Evolutionary conservation across 2,329 filamentous ascomycete genomes (phyloP).

Genomic region (Monosporascus sp.): DNA sequence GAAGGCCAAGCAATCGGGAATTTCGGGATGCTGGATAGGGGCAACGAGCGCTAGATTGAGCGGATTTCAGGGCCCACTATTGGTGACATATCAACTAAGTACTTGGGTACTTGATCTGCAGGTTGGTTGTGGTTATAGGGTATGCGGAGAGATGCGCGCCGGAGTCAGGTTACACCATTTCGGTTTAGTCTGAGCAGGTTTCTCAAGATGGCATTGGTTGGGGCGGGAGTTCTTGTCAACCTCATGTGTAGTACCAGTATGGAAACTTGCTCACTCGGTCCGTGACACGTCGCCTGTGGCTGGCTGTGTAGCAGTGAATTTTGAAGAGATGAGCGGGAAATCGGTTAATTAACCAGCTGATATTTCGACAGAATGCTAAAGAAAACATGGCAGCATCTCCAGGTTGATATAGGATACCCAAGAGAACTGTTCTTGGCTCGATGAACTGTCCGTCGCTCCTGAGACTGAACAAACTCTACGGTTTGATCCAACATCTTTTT

Average conservation of each 20-base stretch:
- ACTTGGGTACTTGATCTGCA: not conserved
- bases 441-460: not conserved
- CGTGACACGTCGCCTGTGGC: not conserved
- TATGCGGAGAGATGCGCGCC: not conserved
- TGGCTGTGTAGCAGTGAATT: not conserved
- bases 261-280: not conserved
- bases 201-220: not conserved
- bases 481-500: not conserved
- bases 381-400: not conserved
- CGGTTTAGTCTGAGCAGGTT: not conserved
- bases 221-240: not conserved
- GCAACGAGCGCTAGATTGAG: not conserved
- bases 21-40: not conserved
- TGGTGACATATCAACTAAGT: not conserved
- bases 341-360: not conserved
- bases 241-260: not conserved
- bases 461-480: not conserved
- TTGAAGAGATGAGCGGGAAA: not conserved
- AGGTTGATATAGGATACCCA: not conserved
- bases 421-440: not conserved
- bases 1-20: not conserved
- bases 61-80: not conserved
- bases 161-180: not conserved
- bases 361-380: not conserved
- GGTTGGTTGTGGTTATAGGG: not conserved